Base-by-base conservation (phyloP, 768 basidiomycete genomes). In the Tulasnella sp. region DNA sequence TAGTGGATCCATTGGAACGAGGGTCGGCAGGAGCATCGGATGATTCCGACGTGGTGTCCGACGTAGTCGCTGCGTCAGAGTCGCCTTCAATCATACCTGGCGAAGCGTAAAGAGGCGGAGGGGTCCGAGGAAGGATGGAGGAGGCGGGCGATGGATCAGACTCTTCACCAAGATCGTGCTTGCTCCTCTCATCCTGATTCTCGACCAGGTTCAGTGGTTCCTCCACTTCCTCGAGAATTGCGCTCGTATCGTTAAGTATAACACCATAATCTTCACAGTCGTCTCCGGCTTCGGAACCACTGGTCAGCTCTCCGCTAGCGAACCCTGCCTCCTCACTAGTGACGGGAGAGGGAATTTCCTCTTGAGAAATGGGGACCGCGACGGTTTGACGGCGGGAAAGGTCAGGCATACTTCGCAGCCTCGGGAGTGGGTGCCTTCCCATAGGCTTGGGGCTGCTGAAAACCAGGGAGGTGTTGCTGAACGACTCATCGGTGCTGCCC, bases 251-350 rank as follows among this genome's bases (percentile, higher is more conserved):
- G 2, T 43, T 15, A 12, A 55, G 43, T 8, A 17, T 27, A n/a
- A 23, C 40, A 19, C 27, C 41, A 23, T 31, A 25, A 4, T 42
- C 53, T 4, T 41, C 53, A 31, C 31, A 36, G 15, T 29, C 39
- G n/a, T 41, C 53, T 49, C 41, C 53, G n/a, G 25, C 39, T 12
- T 40, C 49, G 21, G 49, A 51, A 14, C 45, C 45, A 27, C 45
- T 48, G 45, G 45, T 48, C 32, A 51, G 4, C 32, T 51, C 49
- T 21, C 32, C 41, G 29, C 53, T 55, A 15, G 53, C 53, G 8
- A 27, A 40, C 53, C 41, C 41, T 14, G n/a, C 37, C 5, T 48
- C 53, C 40, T 23, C 25, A 7, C 35, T 40, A 6, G 17, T 19
- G 1, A 27, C 37, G n/a, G n/a, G n/a, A n/a, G n/a, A n/a, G n/a